These are phyloP conservation scores for Fomitopsis betulina DNA, from an alignment of 1,284 basidiomycete species.

Conservation along the genomic window DNA sequence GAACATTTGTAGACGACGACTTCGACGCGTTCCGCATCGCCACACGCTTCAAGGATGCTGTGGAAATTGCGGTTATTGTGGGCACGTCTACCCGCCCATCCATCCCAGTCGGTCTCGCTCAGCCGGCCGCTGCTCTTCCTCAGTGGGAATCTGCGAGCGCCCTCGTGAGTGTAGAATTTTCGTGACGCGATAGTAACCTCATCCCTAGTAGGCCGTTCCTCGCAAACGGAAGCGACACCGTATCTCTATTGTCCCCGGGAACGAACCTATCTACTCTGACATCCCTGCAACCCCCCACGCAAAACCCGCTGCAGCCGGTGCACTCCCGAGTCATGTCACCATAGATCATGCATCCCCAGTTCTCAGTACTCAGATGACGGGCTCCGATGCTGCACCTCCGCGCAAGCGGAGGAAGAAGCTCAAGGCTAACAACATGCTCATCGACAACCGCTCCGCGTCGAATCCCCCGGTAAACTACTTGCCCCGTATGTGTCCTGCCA, in stretches of 20 bases:
- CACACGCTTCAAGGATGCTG: conserved; percentile 30
- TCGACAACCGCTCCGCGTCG: background rate
- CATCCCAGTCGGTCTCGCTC: background rate
- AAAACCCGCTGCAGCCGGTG: background rate
- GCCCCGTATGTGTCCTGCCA: background rate
- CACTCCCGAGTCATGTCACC: background rate
- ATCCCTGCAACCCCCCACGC: background rate
- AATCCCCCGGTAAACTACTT: background rate
- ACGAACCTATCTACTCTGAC: background rate
- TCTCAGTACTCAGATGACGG: background rate
- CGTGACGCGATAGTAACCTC: background rate
- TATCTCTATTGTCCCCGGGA: background rate
- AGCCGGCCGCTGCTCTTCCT: background rate
- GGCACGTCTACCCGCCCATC: conserved; percentile 2
- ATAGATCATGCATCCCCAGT: no score
- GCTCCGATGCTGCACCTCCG: background rate
- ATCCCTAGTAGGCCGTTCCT: background rate
- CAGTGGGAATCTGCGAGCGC: background rate
- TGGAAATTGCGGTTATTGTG: conserved; percentile 38
- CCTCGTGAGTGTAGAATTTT: background rate
- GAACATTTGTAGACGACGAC: conserved; percentile 54
- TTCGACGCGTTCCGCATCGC: conserved; percentile 63
- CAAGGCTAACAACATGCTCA: background rate
- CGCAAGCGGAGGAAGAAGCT: background rate
- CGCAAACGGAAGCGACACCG: background rate